Percentiles rank a stretch among this genome's conserved stretches.
Evolutionary conservation across 2,329 filamentous ascomycete genomes (phyloP).

Genomic region (Fusarium sp.): DNA sequence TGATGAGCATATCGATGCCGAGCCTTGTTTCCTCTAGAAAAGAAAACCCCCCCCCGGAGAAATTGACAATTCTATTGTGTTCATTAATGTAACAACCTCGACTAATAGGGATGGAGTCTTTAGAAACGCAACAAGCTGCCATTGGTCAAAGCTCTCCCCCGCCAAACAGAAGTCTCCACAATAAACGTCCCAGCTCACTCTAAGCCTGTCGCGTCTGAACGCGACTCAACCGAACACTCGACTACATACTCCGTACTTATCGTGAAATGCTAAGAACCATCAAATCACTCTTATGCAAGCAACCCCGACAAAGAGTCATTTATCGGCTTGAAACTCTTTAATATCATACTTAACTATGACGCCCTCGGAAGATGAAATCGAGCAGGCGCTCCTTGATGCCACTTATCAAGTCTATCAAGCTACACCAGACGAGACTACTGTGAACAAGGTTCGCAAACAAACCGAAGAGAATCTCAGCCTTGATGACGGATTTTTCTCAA

Average conservation of each 20-base stretch:
- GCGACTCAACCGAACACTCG: conserved; percentile 29
- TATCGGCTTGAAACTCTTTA: not conserved
- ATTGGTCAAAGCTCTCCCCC: conserved; percentile 38
- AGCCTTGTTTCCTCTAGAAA: not conserved
- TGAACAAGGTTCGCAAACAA: conserved; percentile 65
- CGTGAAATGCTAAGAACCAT: not conserved
- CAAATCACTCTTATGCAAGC: not conserved
- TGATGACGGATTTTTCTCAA: conserved; percentile 60
- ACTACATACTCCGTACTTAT: not conserved
- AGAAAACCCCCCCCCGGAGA: not conserved
- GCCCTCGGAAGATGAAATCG: conserved; percentile 53
- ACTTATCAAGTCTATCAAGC: conserved; percentile 57
- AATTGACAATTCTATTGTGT: not conserved
- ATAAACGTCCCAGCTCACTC: conserved; percentile 19
- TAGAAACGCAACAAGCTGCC: not conserved
- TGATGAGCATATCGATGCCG: not conserved
- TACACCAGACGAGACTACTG: conserved; percentile 59
- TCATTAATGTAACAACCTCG: not conserved
- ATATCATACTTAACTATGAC: conserved; percentile 46
- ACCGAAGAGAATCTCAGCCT: conserved; percentile 60
- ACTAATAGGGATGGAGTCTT: conserved; percentile 1
- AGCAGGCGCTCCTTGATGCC: conserved; percentile 57
- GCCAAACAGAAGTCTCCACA: conserved; percentile 14
- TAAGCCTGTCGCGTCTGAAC: conserved; percentile 28
- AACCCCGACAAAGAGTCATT: not conserved